phyloP scores from a whole-genome alignment of 2,329 filamentous ascomycete genomes.

The Colletotrichum orbiculare region DNA sequence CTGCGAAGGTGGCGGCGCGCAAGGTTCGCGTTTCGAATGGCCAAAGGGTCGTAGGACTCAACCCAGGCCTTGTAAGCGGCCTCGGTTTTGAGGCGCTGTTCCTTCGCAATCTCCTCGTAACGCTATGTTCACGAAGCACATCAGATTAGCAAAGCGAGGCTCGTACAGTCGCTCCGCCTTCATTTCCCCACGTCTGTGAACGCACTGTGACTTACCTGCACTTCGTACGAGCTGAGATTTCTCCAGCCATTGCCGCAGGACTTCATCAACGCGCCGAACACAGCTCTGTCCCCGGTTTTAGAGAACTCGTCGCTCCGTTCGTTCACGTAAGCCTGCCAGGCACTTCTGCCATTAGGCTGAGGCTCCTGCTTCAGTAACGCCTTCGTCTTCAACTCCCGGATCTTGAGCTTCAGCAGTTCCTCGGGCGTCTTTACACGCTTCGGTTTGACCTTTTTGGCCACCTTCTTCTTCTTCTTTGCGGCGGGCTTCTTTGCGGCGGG shows the following conservation, averaged over 20 bases:
- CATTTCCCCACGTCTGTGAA: not conserved
- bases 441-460: constrained; percentile 30
- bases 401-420: constrained; percentile 47
- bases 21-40: constrained; percentile 58
- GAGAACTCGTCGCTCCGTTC: not conserved
- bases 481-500: constrained; percentile 27
- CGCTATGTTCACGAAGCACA: constrained; percentile 42
- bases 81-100: constrained; percentile 56
- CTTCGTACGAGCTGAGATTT: too few relatives aligned
- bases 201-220: not conserved
- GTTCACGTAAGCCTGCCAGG: constrained; percentile 39
- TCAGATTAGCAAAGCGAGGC: not conserved
- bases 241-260: too few relatives aligned
- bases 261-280: too few relatives aligned
- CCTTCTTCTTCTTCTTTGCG: constrained; percentile 31
- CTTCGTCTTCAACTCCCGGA: constrained; percentile 51
- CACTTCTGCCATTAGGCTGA: constrained; percentile 42
- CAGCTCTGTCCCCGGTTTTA: too few relatives aligned
- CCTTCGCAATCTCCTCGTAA: constrained; percentile 46
- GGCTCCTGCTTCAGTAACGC: constrained; percentile 54
- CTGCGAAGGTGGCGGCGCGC: constrained; percentile 57
- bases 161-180: not conserved
- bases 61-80: constrained; percentile 60
- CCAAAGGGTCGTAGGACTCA: constrained; percentile 50
- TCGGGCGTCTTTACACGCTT: constrained; percentile 50